Evolutionary conservation across 2,329 filamentous ascomycete genomes (phyloP).

Genomic region (Penicillium sp.): DNA sequence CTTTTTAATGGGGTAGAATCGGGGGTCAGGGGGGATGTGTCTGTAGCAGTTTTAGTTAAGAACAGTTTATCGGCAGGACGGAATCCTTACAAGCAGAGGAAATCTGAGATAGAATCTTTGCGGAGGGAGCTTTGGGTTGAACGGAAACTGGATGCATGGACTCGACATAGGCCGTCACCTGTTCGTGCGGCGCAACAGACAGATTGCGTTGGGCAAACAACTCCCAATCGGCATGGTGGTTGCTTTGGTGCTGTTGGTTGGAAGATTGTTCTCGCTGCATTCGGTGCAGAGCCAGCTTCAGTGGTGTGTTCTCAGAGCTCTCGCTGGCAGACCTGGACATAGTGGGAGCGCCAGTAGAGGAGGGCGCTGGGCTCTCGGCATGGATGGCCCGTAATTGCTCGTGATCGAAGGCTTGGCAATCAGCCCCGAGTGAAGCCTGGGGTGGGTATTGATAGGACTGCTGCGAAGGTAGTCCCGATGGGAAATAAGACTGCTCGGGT

Average conservation of each 20-base stretch:
- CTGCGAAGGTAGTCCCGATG: slow-evolving; percentile 8
- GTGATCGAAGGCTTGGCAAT: slow-evolving; percentile 31
- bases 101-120: slow-evolving; percentile 58
- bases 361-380: slow-evolving; percentile 25
- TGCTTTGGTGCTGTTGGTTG: slow-evolving; percentile 21
- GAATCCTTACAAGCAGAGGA: slow-evolving; percentile 46
- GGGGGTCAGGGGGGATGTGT: slow-evolving; percentile 61
- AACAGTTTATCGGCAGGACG: too few relatives aligned
- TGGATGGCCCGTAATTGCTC: slow-evolving; percentile 34
- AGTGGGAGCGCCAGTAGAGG: slow-evolving; percentile 17
- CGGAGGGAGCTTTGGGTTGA: slow-evolving; percentile 39
- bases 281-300: slow-evolving; percentile 28
- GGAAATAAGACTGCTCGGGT: slow-evolving; percentile 52
- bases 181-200: slow-evolving; percentile 22
- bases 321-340: slow-evolving; percentile 26
- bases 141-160: slow-evolving; percentile 38
- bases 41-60: slow-evolving; percentile 5
- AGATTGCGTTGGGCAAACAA: slow-evolving; percentile 26
- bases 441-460: slow-evolving; percentile 31
- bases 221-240: slow-evolving; percentile 29
- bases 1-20: slow-evolving; percentile 60
- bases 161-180: slow-evolving; percentile 23
- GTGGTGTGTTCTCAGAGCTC: slow-evolving; percentile 19
- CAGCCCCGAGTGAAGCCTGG: slow-evolving; percentile 27
- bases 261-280: slow-evolving; percentile 33